Percentiles rank a stretch among this genome's conserved stretches.
Conservation (phyloP, 2,329 filamentous ascomycete genomes). For the Chaetomium globosum region DNA sequence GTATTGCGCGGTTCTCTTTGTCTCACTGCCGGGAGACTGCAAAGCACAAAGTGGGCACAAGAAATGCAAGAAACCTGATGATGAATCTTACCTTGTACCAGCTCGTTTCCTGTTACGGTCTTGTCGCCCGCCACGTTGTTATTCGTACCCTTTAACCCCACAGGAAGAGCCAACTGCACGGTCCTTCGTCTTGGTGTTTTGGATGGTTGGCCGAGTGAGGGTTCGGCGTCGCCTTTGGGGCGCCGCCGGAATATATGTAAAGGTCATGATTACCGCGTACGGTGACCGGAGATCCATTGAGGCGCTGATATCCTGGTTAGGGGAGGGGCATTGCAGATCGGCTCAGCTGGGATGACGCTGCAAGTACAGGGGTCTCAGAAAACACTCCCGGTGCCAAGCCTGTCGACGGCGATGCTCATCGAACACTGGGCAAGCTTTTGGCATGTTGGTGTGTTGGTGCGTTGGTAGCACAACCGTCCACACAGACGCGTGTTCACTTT, state of each 20-base stretch:
- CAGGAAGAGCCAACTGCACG: background rate
- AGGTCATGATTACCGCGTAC: constrained; percentile 12
- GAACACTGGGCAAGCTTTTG: constrained; percentile 22
- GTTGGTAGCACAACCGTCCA: background rate
- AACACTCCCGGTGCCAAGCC: constrained; percentile 20
- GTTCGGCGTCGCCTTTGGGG: background rate
- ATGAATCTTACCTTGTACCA: constrained; percentile 3
- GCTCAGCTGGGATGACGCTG: constrained; percentile 35
- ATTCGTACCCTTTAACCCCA: background rate
- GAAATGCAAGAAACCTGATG: background rate
- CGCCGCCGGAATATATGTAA: constrained; percentile 21
- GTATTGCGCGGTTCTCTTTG: background rate
- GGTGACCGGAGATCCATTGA: constrained; percentile 10
- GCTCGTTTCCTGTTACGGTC: background rate
- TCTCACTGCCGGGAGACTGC: constrained; percentile 1
- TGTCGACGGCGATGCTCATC: constrained; percentile 17
- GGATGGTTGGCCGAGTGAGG: constrained; percentile 10
- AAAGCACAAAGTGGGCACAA: constrained; percentile 3
- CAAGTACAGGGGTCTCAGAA: constrained; percentile 25
- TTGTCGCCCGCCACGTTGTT: constrained; percentile 1
- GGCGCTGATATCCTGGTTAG: constrained; percentile 16
- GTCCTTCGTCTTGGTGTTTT: background rate
- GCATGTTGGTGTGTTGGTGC: constrained; percentile 1
- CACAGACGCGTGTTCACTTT: background rate
- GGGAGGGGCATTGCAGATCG: constrained; percentile 27